Conservation (phyloP, 306 rosid species). For the Trichosanthes cucumerina region DNA sequence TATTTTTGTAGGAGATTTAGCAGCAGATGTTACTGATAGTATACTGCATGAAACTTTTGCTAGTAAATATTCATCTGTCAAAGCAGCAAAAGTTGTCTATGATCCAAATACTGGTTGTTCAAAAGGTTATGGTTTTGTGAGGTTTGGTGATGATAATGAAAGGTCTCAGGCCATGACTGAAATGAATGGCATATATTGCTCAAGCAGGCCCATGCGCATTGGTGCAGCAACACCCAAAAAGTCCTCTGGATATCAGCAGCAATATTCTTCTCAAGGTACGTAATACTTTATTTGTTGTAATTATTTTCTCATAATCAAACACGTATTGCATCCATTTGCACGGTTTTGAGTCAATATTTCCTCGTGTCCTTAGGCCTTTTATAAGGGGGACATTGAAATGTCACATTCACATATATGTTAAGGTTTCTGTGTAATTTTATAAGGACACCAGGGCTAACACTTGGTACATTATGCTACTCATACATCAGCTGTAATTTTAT, state of each 20-base stretch:
- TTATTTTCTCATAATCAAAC: neutral
- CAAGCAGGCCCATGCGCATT: slow-evolving; percentile 59
- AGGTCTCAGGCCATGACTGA: slow-evolving; percentile 45
- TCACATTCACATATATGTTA: neutral
- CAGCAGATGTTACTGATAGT: slow-evolving; percentile 55
- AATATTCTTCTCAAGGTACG: slow-evolving; percentile 27
- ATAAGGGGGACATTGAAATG: neutral
- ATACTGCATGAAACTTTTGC: slow-evolving; percentile 46
- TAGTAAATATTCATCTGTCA: slow-evolving; percentile 45
- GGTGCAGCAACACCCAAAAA: slow-evolving; percentile 63
- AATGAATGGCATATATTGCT: slow-evolving; percentile 52
- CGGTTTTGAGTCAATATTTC: neutral
- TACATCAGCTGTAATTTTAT: neutral
- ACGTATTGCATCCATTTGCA: neutral
- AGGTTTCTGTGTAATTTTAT: neutral
- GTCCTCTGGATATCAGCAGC: slow-evolving; percentile 44
- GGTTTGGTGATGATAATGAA: slow-evolving; percentile 57
- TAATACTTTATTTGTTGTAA: neutral
- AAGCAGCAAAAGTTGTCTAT: slow-evolving; percentile 61
- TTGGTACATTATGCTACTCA: neutral
- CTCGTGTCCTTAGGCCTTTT: neutral
- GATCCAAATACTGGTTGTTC: slow-evolving; percentile 58
- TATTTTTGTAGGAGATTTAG: slow-evolving; percentile 66
- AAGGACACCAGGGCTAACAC: neutral
- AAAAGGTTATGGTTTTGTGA: slow-evolving; percentile 68